Evolutionary conservation across 805 yeast species (phyloP).

Genomic region (Lachancea meyersii): DNA sequence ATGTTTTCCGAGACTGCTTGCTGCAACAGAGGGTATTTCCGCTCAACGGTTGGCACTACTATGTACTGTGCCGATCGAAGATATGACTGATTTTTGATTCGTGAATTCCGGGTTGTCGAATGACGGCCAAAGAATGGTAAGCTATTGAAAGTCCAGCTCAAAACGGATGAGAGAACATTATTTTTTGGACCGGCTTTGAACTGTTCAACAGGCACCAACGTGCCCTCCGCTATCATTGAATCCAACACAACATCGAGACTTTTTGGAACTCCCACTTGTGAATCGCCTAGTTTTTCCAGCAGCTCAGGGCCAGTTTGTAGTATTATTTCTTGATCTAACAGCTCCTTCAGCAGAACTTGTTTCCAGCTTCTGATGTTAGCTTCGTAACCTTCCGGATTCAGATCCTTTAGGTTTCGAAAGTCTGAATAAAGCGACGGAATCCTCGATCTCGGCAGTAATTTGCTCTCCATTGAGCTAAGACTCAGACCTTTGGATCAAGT

Average conservation of each 20-base stretch:
- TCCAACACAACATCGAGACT: constrained; percentile 35
- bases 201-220: constrained; percentile 24
- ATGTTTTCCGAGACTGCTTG: constrained; percentile 14
- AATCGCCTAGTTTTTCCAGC: constrained; percentile 23
- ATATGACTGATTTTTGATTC: constrained; percentile 12
- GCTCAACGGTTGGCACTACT: constrained; percentile 13
- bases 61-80: constrained; percentile 18
- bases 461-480: constrained; percentile 5
- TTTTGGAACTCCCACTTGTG: constrained; percentile 33
- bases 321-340: constrained; percentile 16
- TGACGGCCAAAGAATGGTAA: background rate
- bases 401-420: constrained; percentile 32
- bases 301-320: constrained; percentile 27
- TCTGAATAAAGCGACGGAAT: constrained; percentile 37
- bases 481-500: too few species aligned
- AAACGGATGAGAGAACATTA: background rate
- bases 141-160: constrained; percentile 9
- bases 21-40: constrained; percentile 10
- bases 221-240: constrained; percentile 25
- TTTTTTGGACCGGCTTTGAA: constrained; percentile 13
- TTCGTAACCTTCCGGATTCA: constrained; percentile 38
- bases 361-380: constrained; percentile 38
- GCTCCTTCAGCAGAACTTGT: constrained; percentile 19
- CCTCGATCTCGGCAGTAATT: constrained; percentile 31
- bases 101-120: constrained; percentile 4